phyloP scores from a whole-genome alignment of 768 basidiomycete genomes.

The Kockovaella imperatae region DNA sequence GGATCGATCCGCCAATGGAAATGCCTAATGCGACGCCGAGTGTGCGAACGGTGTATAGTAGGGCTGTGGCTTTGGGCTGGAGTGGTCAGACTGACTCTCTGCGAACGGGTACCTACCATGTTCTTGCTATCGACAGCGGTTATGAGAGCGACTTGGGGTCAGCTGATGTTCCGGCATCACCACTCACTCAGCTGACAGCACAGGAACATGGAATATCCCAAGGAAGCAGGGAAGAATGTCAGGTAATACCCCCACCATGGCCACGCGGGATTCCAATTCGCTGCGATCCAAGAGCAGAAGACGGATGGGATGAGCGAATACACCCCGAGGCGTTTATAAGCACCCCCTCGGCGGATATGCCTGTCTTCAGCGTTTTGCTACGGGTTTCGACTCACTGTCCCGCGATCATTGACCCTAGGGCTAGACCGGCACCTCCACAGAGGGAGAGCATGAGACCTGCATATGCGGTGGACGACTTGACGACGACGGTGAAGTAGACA shows the following conservation, averaged over 20 bases:
- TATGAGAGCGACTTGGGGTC: constrained; percentile 33
- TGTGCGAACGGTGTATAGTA: constrained; percentile 39
- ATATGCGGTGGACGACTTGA: constrained; percentile 36
- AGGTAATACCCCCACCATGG: constrained; percentile 30
- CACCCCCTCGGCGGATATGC: constrained; percentile 34
- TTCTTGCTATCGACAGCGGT: constrained; percentile 33
- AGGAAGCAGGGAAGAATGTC: constrained; percentile 30
- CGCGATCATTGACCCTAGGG: constrained; percentile 35
- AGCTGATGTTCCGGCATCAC: neutral
- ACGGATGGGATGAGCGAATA: constrained; percentile 29
- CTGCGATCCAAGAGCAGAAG: constrained; percentile 22
- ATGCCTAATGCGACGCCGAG: constrained; percentile 41
- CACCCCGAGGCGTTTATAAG: constrained; percentile 27
- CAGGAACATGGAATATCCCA: constrained; percentile 42
- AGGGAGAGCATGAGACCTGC: constrained; percentile 38
- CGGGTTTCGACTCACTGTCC: constrained; percentile 30
- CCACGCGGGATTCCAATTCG: constrained; percentile 31
- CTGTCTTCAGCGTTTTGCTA: constrained; percentile 4
- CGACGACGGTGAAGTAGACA: constrained; percentile 40
- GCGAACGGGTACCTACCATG: constrained; percentile 27
- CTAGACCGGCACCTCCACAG: constrained; percentile 37
- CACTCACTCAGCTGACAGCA: constrained; percentile 37
- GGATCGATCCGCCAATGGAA: constrained; percentile 36
- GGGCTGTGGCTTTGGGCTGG: constrained; percentile 42
- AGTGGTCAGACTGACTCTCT: neutral